These are phyloP conservation scores for Auxenochlorella protothecoides DNA, from an alignment of 139 green algal species.

Conservation along the genomic window DNA sequence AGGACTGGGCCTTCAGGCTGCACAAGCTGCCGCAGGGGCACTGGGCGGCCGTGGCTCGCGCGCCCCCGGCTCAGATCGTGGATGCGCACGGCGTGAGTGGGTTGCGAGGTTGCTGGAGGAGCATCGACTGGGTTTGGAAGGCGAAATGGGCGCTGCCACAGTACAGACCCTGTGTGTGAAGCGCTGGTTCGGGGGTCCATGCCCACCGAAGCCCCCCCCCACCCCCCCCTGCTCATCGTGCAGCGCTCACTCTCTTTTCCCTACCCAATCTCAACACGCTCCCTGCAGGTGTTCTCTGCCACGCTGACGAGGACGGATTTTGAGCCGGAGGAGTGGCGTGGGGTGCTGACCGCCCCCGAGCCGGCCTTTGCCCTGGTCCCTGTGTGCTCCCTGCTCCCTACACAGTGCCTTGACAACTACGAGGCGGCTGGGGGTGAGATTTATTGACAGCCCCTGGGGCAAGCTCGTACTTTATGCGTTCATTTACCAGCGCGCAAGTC, in stretches of 20 bases:
- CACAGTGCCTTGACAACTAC: conserved; percentile 1
- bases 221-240: background rate
- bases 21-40: conserved; percentile 42
- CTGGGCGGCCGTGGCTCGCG: conserved; percentile 49
- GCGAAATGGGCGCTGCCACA: no score
- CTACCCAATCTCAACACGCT: background rate
- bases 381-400: conserved; percentile 17
- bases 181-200: background rate
- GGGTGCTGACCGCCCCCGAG: conserved; percentile 7
- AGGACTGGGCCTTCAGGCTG: conserved; percentile 31
- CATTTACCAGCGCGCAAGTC: background rate
- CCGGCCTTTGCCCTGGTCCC: conserved; percentile 15
- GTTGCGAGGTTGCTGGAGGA: background rate
- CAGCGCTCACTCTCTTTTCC: background rate
- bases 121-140: no score
- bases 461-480: background rate
- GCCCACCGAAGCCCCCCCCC: background rate
- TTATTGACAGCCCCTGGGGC: background rate
- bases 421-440: conserved; percentile 18
- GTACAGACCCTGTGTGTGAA: no score
- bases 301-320: conserved; percentile 11
- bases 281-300: conserved; percentile 19
- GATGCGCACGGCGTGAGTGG: conserved; percentile 39
- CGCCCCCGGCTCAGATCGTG: conserved; percentile 33
- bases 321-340: background rate